Base-by-base conservation (phyloP, 306 rosid genomes). In the Vigna reflexopilosa region DNA sequence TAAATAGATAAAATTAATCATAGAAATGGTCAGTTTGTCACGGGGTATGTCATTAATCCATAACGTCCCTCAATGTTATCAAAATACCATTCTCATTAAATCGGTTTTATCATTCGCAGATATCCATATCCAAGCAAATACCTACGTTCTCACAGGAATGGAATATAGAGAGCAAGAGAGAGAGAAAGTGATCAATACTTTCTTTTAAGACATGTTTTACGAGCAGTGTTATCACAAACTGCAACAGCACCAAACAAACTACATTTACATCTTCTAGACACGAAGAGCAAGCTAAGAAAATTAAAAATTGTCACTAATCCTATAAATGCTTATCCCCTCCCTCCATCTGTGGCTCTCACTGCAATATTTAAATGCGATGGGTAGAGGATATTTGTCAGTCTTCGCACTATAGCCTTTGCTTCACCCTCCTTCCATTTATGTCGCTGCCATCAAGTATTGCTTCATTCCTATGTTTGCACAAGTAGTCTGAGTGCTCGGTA, bases 341-440 rank as follows among this genome's bases (percentile, higher is more conserved):
- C 79, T 72, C 82, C 24, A 69, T 72, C 84, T 80, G 74, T 57
- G 72, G 52, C 47, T 73, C 58, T 83, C 75, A 77, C 58, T 56
- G 59, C 59, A 70, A 45, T 63, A 42, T 59, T 56, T 20, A 72
- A 73, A 75, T 73, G 70, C 32, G 72, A 64, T 48, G 55, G 50
- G 45, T 32, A 81, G 59, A 73, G 72, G 77, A 55, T 77, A 73
- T 70, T 16, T 63, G 66, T 44, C 49, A 74, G 54, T 51, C 79
- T 47, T 68, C 76, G 52, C 69, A 45, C 86, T 91, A 90, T 73
- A 89, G 85, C 85, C 97, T 90, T 87, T 81, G 98, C 82, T 91
- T 92, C 87, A 94, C 98, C 83, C 98, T 88, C 77, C 98, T 87
- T 63, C 98, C 98, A 84, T 90, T 88, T 45, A 89, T 32, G 77